These are phyloP conservation scores for Apiospora hydei DNA, from an alignment of 2,329 filamentous ascomycete genomes.

Conservation along the genomic window DNA sequence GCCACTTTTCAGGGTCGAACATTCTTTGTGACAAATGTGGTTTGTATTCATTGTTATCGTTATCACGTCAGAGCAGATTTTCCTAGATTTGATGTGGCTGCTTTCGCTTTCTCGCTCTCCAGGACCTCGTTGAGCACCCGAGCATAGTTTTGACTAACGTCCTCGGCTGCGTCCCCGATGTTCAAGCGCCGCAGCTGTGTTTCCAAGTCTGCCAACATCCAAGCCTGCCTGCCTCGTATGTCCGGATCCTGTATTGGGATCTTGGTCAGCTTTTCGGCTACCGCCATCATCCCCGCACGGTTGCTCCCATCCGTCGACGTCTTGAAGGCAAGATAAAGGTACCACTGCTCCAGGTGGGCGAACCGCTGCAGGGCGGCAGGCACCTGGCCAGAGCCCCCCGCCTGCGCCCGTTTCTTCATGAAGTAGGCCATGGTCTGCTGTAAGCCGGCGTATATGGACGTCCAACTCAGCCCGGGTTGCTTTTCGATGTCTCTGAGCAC, in stretches of 20 bases:
- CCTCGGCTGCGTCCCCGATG: neutral
- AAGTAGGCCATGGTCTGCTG: conserved; percentile 17
- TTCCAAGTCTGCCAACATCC: conserved; percentile 14
- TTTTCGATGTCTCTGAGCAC: conserved; percentile 4
- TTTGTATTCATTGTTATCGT: neutral
- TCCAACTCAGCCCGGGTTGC: conserved; percentile 8
- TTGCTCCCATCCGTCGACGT: neutral
- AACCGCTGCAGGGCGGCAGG: neutral
- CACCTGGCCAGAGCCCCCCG: neutral
- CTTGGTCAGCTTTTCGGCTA: neutral
- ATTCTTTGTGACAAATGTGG: neutral
- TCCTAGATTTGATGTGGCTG: neutral
- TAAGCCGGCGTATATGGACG: conserved; percentile 4
- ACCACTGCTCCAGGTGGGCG: conserved; percentile 19
- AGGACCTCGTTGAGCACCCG: neutral
- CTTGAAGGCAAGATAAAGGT: conserved; percentile 21
- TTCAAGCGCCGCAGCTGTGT: conserved; percentile 10
- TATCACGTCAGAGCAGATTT: neutral
- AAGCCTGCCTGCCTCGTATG: conserved; percentile 15
- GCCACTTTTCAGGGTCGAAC: neutral
- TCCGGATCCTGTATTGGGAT: conserved; percentile 13
- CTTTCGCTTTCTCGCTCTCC: neutral
- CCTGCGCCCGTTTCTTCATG: neutral
- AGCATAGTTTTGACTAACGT: neutral
- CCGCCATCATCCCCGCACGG: neutral